Percentiles rank a stretch among this genome's conserved stretches.
phyloP scores from a whole-genome alignment of 768 basidiomycete genomes.

The Naganishia onofrii region DNA sequence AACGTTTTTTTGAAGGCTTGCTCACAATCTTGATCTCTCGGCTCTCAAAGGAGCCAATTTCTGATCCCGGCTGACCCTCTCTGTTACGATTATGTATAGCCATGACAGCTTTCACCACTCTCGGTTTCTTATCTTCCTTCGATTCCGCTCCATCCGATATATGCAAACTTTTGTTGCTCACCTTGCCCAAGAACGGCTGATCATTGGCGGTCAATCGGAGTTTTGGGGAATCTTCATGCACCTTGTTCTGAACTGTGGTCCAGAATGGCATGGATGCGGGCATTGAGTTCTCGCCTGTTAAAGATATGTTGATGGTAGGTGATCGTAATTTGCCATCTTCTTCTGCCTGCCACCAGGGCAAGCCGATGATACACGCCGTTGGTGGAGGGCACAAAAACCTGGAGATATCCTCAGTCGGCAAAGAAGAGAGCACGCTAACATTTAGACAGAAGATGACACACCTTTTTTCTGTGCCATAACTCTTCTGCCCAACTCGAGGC shows the following conservation, averaged over 20 bases:
- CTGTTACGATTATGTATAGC: slow-evolving; percentile 45
- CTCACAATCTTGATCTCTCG: slow-evolving; percentile 97
- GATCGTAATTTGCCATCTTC: slow-evolving; percentile 59
- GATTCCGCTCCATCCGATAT: slow-evolving; percentile 83
- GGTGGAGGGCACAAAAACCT: slow-evolving; percentile 91
- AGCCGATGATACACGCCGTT: slow-evolving; percentile 88
- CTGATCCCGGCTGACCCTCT: background rate
- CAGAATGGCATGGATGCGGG: slow-evolving; percentile 84
- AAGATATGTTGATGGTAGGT: slow-evolving; percentile 80
- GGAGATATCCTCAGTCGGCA: background rate
- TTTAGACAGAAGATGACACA: slow-evolving; percentile 42
- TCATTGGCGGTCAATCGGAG: slow-evolving; percentile 33
- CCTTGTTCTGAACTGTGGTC: slow-evolving; percentile 78
- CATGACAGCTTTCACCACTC: slow-evolving; percentile 89
- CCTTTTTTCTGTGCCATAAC: slow-evolving; percentile 94
- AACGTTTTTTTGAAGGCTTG: slow-evolving; percentile 95
- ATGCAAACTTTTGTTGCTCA: slow-evolving; percentile 90
- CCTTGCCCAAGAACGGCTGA: slow-evolving; percentile 88
- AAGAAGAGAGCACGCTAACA: background rate
- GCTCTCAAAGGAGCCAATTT: slow-evolving; percentile 81
- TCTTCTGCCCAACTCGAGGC: slow-evolving; percentile 95
- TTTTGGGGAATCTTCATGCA: slow-evolving; percentile 61
- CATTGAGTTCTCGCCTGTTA: slow-evolving; percentile 82
- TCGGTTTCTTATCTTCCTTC: slow-evolving; percentile 65
- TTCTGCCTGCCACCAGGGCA: slow-evolving; percentile 87